Evolutionary conservation across 2,329 filamentous ascomycete genomes (phyloP).

Genomic region (Penicillium freii): DNA sequence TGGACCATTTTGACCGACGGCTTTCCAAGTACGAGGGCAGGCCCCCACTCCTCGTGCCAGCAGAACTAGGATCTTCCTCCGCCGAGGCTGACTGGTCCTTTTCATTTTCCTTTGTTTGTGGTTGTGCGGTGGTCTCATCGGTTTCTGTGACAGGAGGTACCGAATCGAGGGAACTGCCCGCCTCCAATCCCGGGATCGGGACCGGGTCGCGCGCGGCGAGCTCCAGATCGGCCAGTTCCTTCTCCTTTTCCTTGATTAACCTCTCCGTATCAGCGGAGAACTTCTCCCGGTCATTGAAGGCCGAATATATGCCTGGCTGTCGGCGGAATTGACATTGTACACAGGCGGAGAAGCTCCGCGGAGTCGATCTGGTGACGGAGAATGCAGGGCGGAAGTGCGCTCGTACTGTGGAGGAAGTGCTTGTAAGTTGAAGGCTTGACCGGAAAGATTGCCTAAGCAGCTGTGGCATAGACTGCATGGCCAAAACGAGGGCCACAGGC

Average conservation of each 20-base stretch:
- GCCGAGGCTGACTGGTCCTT: slow-evolving; percentile 10
- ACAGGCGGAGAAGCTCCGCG: slow-evolving; percentile 41
- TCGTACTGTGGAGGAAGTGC: slow-evolving; percentile 23
- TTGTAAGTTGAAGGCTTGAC: slow-evolving; percentile 27
- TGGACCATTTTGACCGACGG: slow-evolving; percentile 57
- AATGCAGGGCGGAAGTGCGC: slow-evolving; percentile 25
- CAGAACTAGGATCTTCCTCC: slow-evolving; percentile 4
- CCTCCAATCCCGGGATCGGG: slow-evolving; percentile 19
- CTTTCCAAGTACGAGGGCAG: slow-evolving; percentile 41
- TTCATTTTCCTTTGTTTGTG: slow-evolving; percentile 14
- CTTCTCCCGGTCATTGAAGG: slow-evolving; percentile 23
- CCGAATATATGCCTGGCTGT: slow-evolving; percentile 28
- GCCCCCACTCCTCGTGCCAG: slow-evolving; percentile 16
- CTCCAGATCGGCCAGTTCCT: slow-evolving; percentile 16
- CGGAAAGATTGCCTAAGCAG: slow-evolving; percentile 41
- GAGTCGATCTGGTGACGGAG: slow-evolving; percentile 20
- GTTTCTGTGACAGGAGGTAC: slow-evolving; percentile 15
- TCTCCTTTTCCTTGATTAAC: slow-evolving; percentile 11
- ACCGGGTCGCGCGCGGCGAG: slow-evolving; percentile 20
- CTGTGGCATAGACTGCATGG: slow-evolving; percentile 44
- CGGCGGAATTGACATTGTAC: slow-evolving; percentile 44
- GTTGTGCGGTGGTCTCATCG: slow-evolving; percentile 4
- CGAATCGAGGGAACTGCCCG: slow-evolving; percentile 19
- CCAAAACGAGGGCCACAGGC: slow-evolving; percentile 26
- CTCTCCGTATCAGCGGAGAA: slow-evolving; percentile 24